Evolutionary conservation across 805 yeast species (phyloP), one percentile per base, ranked within the genome.

Genomic region (Candida xyloterini): DNA sequence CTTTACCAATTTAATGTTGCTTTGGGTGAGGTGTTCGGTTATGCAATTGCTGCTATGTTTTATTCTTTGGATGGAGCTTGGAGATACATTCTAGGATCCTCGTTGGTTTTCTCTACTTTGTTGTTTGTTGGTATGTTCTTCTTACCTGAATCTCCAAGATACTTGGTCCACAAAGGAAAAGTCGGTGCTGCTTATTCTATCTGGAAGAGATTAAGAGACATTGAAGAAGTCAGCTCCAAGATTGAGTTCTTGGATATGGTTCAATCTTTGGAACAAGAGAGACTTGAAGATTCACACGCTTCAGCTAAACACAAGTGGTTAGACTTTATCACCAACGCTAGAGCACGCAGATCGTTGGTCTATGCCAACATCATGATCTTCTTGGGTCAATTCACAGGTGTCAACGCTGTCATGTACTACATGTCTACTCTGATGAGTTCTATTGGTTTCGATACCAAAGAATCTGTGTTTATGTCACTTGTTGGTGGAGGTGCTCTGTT

Each of bases 401-500:
- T 79, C 50, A 79, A 79, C 52, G 84, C 80, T 28, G 73, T 79
- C 43, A 69, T 79, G 75, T 79, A 79, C 65, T 76, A 79, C 59
- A 70, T 79, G 76, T 71, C 82, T 33, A 74, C 73, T 3, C 62
- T 79, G 53, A 73, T 79, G 78, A 55, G 51, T 3, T 62, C 66
- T 24, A 76, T 79, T 52, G 84, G 84, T 7, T 79, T 80, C 60
- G 45, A 57, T 42, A 59, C 60, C 15, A 73, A 73, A 52, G 59
- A 70, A 36, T 63, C 81, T 16, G 82, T 79, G 7, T 75, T 78
- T 52, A 78, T 79, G 84, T 78, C 84, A 7, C 68, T 78, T 54
- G 85, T 79, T 15, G 84, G 84, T 37, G 85, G 85, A 52, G 84
- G 81, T 26, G 66, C 84, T 1, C 60, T 79, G 30, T 57, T 79